Conservation (phyloP, 805 yeast species). For the Metschnikowia arizonensis region DNA sequence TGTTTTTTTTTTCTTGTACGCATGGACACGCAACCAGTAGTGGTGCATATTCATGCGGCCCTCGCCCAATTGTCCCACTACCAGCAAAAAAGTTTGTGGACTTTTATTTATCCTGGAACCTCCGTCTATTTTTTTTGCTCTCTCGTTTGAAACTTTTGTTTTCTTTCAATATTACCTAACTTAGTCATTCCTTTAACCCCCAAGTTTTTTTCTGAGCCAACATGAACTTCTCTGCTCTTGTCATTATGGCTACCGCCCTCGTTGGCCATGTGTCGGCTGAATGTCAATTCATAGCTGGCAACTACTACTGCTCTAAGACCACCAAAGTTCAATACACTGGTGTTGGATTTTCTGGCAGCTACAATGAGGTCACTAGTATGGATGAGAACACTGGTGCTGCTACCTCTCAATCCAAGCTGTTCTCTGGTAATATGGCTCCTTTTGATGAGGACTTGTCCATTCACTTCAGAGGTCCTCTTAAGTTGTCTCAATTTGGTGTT, state of each 20-base stretch:
- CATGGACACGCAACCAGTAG: background rate
- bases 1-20: slow-evolving; percentile 1
- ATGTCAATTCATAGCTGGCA: slow-evolving; percentile 58
- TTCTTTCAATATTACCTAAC: slow-evolving; percentile 13
- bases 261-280: slow-evolving; percentile 26
- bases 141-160: slow-evolving; percentile 6
- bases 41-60: background rate
- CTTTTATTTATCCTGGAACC: background rate
- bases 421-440: slow-evolving; percentile 74
- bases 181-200: slow-evolving; percentile 13
- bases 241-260: slow-evolving; percentile 17
- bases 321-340: slow-evolving; percentile 61
- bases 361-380: slow-evolving; percentile 77
- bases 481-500: slow-evolving; percentile 81
- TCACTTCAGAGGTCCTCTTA: slow-evolving; percentile 87
- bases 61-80: background rate
- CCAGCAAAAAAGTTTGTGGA: slow-evolving; percentile 5
- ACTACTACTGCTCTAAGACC: slow-evolving; percentile 77
- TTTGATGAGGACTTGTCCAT: slow-evolving; percentile 82
- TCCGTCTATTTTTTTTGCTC: slow-evolving; percentile 3
- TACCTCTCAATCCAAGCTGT: slow-evolving; percentile 50
- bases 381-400: slow-evolving; percentile 67
- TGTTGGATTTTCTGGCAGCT: slow-evolving; percentile 84
- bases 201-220: slow-evolving; percentile 1
- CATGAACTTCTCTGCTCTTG: slow-evolving; percentile 18